Evolutionary conservation across 768 basidiomycete species (phyloP), one percentile per base, ranked within the genome.

Genomic region (Suillus spraguei): DNA sequence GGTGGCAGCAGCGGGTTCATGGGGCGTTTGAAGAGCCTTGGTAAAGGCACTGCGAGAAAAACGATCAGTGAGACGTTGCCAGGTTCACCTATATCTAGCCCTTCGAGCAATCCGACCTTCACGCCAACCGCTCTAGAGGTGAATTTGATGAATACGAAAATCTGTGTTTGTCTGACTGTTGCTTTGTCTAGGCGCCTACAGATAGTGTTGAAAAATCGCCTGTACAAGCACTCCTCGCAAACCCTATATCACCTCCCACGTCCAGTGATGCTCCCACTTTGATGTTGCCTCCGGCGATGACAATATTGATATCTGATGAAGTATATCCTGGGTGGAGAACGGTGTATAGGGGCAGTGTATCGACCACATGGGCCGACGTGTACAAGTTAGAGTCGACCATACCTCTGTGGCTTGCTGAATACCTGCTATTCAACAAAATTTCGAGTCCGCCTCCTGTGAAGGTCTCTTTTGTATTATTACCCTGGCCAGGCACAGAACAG

Each of bases 361-460:
- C 82, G 1, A 81, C 80, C 39, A 83, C 86, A 9, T 85, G 80
- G 60, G 79, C 79, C 2, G 89, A 90, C 61, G 68, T 79, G 60
- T 74, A 78, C 46, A 65, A 73, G 16, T 79, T 98, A 41, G 95
- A 97, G 76, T 85, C 87, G 69, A 82, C 78, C 44, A 87, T 94
- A 81, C 97, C 97, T 4, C 70, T 88, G 67, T 99, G 97, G 97
- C 77, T 97, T 55, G 78, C 94, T 59, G 94, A 98, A 73, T 97
- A 90, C 69, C 76, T 98, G 44, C 81, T 98, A 44, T 76, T 87
- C 16, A 90, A 91, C 67, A 87, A 84, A 70, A 77, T 81, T 61
- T 77, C 84, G 16, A 67, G 82, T 33, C 70, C 80, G 0, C 84
- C 86, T 17, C 79, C 83, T 6, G 79, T 84, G 59, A 99, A 99